Evolutionary conservation across 306 rosid species (phyloP), one percentile per base, ranked within the genome.

Genomic region (Abrus precatorius): DNA sequence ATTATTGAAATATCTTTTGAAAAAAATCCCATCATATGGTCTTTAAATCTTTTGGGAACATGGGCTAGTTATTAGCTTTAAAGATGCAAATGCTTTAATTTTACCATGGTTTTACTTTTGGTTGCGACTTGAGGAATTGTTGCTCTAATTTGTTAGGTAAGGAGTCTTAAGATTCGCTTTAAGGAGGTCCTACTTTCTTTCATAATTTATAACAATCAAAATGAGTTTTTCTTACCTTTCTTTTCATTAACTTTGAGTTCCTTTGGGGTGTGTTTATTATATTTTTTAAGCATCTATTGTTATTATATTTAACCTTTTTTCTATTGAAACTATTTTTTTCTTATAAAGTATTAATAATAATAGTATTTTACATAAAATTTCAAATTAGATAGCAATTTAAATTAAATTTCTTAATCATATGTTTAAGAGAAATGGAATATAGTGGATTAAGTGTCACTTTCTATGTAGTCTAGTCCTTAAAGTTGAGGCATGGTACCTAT

Each of bases 31-130:
- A 93, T 91, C 84, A 88, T 88, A 85, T 69, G 60, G 78, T 85
- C 84, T 82, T 83, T 85, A 85, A 78, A 78, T 84, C 83, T 81
- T 87, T 90, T 74, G 89, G 91, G 91, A 89, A 88, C 97, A 90
- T 90, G 93, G 88, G 89, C 53, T 86, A 76, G 88, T 86, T 78
- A 79, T 87, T 86, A 85, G 72, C 92, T 81, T 89, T 89, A 87
- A 86, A 84, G 73, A 83, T 84, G 81, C 78, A 76, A 87, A 57
- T 88, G 83, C 87, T 89, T 79, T 86, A 57, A 62, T 68, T 81
- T 84, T 59, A 69, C 41, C 65, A 10, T 32, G 41, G 71, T 47
- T 76, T 69, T 87, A 82, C 87, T 85, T 87, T 84, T 86, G 41
- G 20, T 20, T 79, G 57, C 6, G 14, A 59, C 14, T 59, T 59